Evolutionary conservation across 208 protist genomes (phyloP), one percentile per base, ranked within the genome.

Genomic region (Trypanosoma theileri): DNA sequence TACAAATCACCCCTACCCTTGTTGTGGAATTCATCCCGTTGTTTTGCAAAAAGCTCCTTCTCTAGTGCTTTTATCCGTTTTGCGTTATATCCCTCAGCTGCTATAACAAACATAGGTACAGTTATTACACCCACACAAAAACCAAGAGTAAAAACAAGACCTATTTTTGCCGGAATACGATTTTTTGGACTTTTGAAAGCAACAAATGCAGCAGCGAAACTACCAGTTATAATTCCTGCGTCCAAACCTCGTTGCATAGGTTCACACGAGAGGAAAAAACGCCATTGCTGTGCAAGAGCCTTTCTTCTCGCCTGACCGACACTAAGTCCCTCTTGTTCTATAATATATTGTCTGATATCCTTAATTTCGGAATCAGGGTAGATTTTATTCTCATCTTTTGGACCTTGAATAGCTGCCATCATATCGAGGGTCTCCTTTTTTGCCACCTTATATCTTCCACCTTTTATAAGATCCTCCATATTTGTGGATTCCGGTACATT

Each of bases 221-320:
- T 92, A 14, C 88, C 88, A 7, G 85, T 26, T 51, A 94, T 90
- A 59, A 94, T 88, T 10, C 88, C 88, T 0, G 88, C 88, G 59
- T 94, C 88, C 9, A 94, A 71, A 17, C 85, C 88, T 8, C 85
- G 82, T 62, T 94, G 88, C 77, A 94, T 83, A 35, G 88, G 88
- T 56, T 94, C 88, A 76, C 84, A 88, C 0, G 88, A 89, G 0
- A 94, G 66, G 57, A 92, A 94, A 58, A 94, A 94, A 9, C 88
- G 85, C 86, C 88, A 94, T 65, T 94, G 88, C 45, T 94, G 88
- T 14, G 88, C 76, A 44, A 94, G 66, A 6, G 71, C 80, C 19
- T 76, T 76, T 28, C 81, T 64, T 24, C 80, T 80, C 4, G 69
- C 24, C 44, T 92, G 73, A 8, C 88, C 88, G 63, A 94, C 87